Conservation (phyloP, 225 moss, liverwort and hornwort genomes). For the Lunularia cruciata region DNA sequence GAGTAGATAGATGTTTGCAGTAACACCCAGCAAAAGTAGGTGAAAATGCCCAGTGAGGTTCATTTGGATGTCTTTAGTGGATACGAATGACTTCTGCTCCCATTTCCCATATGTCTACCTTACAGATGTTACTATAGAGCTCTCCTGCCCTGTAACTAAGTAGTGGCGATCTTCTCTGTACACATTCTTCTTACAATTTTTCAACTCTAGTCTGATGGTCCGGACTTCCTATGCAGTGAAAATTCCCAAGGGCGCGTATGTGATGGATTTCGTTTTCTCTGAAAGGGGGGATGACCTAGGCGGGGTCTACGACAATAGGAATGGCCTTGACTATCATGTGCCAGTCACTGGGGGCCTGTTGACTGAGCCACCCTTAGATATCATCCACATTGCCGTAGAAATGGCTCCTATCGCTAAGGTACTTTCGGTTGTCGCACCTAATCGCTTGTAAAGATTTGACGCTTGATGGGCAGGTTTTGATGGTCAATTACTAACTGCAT, state of each 20-base stretch:
- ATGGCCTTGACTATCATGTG: conserved; percentile 47
- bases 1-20: too few species aligned
- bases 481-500: too few species aligned
- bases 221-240: conserved; percentile 44
- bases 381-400: conserved; percentile 46
- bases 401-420: conserved; percentile 57
- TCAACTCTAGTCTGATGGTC: too few species aligned
- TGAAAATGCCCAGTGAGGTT: too few species aligned
- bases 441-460: not conserved
- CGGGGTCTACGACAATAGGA: conserved; percentile 43
- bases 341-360: conserved; percentile 36
- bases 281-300: conserved; percentile 42
- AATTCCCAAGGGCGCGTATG: conserved; percentile 40
- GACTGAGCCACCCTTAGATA: conserved; percentile 39
- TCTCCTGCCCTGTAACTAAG: too few species aligned
- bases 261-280: conserved; percentile 46
- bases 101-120: too few species aligned
- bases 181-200: too few species aligned
- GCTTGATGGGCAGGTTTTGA: not conserved
- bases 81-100: too few species aligned
- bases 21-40: too few species aligned
- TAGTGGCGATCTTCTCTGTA: too few species aligned
- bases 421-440: not conserved
- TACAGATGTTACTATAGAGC: too few species aligned
- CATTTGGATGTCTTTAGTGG: too few species aligned